Conservation (phyloP, 1,284 basidiomycete species). For the Papiliotrema fonsecae region DNA sequence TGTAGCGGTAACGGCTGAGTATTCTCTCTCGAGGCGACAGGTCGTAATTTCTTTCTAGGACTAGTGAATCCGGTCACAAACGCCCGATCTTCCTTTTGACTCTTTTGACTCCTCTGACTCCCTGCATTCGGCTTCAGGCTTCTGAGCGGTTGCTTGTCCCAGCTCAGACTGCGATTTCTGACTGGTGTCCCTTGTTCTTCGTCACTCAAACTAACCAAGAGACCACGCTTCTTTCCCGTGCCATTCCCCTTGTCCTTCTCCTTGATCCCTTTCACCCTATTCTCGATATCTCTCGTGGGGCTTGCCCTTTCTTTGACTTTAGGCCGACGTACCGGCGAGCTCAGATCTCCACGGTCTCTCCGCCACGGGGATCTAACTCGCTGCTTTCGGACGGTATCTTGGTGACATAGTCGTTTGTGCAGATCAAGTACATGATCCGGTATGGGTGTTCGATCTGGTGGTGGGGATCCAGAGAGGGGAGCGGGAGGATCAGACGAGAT, state of each 20-base stretch:
- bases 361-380: conserved; percentile 8
- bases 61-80: conserved; percentile 1
- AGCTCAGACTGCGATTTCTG: too few species aligned
- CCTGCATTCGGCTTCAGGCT: too few species aligned
- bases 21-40: background rate
- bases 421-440: conserved; percentile 19
- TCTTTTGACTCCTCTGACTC: background rate
- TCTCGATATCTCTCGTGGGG: background rate
- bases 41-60: background rate
- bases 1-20: background rate
- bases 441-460: conserved; percentile 20
- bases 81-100: background rate
- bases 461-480: conserved; percentile 8
- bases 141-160: too few species aligned
- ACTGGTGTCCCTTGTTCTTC: too few species aligned
- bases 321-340: background rate
- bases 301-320: background rate
- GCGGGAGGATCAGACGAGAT: background rate
- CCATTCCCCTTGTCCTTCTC: conserved; percentile 1
- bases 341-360: background rate
- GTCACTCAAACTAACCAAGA: background rate
- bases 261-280: background rate
- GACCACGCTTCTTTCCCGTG: conserved; percentile 6
- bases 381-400: conserved; percentile 8
- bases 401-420: conserved; percentile 23